Base-by-base conservation (phyloP, 2,329 filamentous ascomycete species). In the Epichloe gansuensis region DNA sequence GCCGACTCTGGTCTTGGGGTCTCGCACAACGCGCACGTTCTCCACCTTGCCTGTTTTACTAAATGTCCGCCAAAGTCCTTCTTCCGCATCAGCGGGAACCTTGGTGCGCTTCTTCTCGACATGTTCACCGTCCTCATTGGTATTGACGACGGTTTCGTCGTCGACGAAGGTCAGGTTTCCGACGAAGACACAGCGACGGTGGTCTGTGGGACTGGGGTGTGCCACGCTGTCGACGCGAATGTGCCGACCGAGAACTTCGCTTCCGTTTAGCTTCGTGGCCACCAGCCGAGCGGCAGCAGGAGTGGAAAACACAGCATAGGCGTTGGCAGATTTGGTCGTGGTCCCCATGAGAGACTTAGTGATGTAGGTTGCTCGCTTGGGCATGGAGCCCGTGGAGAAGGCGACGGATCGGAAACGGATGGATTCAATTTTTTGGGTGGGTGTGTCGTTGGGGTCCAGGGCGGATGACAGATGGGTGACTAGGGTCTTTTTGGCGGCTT, bases 151-250 rank as follows among this genome's bases (percentile, higher is more conserved):
- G 40, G 80, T 86, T 70, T 96, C 90, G 58, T 96, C 89, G 62
- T 96, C 91, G 15, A 98, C 88, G 62, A 98, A 98, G 48, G 89
- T 89, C 1, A 98, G 77, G 64, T 98, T 98, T 46, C 93, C 93
- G 27, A 98, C 87, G 63, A 98, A 98, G 15, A 98, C 84, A 67
- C 93, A 98, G 51, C 90, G 85, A 54, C 85, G 83, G 67, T 95
- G 83, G 64, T 95, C 91, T 17, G 84, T 81, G 41, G 84, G 80
- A 13, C 86, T 77, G 0, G 93, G 93, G 68, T 96, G 89, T 0
- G 90, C 88, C 36, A 98, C 84, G 58, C 83, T 88, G 70, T 98
- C 93, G 25, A 91, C 91, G 42, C 91, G 83, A 52, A 98, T 71
- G 68, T 98, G 93, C 35, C 93, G 84, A 59, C 87, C 86, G 15